phyloP scores from a whole-genome alignment of 352 stramenopile species.

The Globisporangium mamillatum region DNA sequence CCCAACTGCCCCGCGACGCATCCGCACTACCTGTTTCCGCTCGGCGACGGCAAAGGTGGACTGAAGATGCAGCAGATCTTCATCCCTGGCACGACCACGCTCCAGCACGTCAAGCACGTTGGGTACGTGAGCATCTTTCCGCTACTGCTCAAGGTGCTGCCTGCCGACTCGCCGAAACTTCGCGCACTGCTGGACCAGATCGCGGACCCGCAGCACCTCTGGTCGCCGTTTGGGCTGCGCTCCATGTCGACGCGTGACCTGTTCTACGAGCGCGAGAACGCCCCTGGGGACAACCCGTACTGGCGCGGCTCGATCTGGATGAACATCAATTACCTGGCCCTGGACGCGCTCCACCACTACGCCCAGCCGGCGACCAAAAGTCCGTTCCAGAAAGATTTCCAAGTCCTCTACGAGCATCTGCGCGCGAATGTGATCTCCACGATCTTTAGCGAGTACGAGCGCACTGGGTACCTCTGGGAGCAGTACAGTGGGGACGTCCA shows the following conservation, averaged over 20 bases:
- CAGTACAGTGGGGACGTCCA: constrained; percentile 88
- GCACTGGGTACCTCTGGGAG: constrained; percentile 92
- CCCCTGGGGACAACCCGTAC: constrained; percentile 89
- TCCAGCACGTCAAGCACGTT: constrained; percentile 78
- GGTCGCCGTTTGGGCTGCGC: constrained; percentile 76
- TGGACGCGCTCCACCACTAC: constrained; percentile 84
- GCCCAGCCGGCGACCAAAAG: constrained; percentile 32
- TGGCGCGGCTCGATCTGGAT: constrained; percentile 95
- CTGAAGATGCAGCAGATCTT: constrained; percentile 76
- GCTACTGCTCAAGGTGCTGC: constrained; percentile 70
- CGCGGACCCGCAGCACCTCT: constrained; percentile 60
- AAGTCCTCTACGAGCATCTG: constrained; percentile 41
- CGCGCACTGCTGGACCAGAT: constrained; percentile 55
- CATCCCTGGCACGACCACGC: constrained; percentile 46
- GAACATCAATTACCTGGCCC: constrained; percentile 91
- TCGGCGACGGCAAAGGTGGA: constrained; percentile 75
- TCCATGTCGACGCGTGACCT: constrained; percentile 83
- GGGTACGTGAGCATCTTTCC: constrained; percentile 90
- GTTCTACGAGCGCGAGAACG: constrained; percentile 89
- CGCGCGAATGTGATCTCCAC: constrained; percentile 61
- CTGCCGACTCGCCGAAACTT: constrained; percentile 64
- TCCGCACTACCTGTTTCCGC: constrained; percentile 68
- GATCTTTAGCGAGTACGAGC: constrained; percentile 78
- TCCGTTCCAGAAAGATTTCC: constrained; percentile 45
- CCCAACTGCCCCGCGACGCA: constrained; percentile 55